A percentile compares a stretch with the other conserved stretches of the same genome.
Evolutionary conservation across 306 rosid genomes (phyloP).

Genomic region (Vigna mungo): DNA sequence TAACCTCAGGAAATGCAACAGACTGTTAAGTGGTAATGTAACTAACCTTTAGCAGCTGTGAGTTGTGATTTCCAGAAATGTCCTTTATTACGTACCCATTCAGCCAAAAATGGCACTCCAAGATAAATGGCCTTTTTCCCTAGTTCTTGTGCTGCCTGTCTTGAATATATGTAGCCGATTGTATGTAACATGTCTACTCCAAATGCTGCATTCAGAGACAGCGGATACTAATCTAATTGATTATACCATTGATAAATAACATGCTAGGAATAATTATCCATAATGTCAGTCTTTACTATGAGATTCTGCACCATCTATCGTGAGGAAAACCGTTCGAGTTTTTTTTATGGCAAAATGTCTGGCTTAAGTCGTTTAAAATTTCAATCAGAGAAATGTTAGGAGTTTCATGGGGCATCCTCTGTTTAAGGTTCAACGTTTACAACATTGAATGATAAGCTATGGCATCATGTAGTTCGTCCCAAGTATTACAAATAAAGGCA

Average conservation of each 20-base stretch:
- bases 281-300: neutral
- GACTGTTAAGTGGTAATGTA: constrained; percentile 19
- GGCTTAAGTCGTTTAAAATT: constrained; percentile 20
- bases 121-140: constrained; percentile 90
- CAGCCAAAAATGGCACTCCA: constrained; percentile 90
- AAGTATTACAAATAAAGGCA: neutral
- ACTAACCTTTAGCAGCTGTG: constrained; percentile 85
- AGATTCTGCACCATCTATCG: neutral
- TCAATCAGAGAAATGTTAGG: constrained; percentile 10
- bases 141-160: constrained; percentile 96
- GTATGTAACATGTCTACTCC: constrained; percentile 80
- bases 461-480: neutral
- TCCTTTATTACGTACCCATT: constrained; percentile 93
- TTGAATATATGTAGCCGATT: constrained; percentile 79
- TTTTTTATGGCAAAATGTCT: constrained; percentile 5
- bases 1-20: constrained; percentile 29
- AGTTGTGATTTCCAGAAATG: constrained; percentile 93
- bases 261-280: constrained; percentile 1
- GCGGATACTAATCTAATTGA: constrained; percentile 6
- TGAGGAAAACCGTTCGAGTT: neutral
- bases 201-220: constrained; percentile 63
- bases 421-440: constrained; percentile 10
- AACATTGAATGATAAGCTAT: constrained; percentile 5
- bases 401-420: constrained; percentile 9
- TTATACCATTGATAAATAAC: constrained; percentile 11